A percentile compares a stretch with the other conserved stretches of the same genome.
Conservation (phyloP, 495 filamentous ascomycete genomes). For the Choiromyces venosus region DNA sequence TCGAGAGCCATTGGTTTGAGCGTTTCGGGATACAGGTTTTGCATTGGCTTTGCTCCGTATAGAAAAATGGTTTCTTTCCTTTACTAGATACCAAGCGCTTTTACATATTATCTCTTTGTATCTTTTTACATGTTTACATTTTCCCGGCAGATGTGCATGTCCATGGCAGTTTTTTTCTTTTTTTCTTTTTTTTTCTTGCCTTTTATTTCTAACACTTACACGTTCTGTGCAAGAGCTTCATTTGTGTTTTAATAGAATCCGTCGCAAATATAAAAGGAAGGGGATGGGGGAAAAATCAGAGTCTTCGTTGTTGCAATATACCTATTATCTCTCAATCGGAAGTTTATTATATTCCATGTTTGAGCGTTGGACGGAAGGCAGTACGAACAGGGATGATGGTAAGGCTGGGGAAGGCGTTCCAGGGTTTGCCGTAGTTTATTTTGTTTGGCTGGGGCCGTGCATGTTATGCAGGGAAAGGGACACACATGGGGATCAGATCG, state of each 20-base stretch:
- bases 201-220: background rate
- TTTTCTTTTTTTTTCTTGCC: background rate
- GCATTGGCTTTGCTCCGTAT: slow-evolving; percentile 26
- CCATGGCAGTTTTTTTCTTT: background rate
- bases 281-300: background rate
- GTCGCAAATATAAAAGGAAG: background rate
- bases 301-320: background rate
- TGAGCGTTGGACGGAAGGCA: background rate
- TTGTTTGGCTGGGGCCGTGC: slow-evolving; percentile 8
- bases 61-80: slow-evolving; percentile 27
- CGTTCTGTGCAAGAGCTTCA: background rate
- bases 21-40: background rate
- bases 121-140: background rate
- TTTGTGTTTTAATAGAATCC: background rate
- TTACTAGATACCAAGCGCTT: slow-evolving; percentile 14
- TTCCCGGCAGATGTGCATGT: background rate
- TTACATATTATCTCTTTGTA: background rate
- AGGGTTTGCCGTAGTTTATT: slow-evolving; percentile 26
- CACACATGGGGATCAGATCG: background rate
- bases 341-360: background rate
- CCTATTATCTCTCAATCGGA: background rate
- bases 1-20: background rate
- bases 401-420: background rate
- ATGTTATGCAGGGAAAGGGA: slow-evolving; percentile 8
- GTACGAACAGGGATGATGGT: background rate